These are phyloP conservation scores for Cyberlindnera veronae DNA, from an alignment of 805 yeast genomes.

Conservation along the genomic window DNA sequence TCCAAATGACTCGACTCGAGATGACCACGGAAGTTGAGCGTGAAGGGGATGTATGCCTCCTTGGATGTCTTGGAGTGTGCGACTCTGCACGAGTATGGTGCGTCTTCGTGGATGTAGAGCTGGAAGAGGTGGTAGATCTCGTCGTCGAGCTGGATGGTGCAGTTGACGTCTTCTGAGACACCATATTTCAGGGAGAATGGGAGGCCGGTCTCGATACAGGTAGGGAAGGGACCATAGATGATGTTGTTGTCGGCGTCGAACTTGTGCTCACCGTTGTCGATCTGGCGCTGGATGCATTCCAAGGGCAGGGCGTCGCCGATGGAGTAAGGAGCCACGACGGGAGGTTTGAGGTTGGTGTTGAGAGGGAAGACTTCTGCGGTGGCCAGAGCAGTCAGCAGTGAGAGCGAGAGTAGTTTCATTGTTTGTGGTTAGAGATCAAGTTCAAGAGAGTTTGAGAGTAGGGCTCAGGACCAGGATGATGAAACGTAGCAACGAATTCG, in stretches of 20 bases:
- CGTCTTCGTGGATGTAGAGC: conserved; percentile 72
- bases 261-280: conserved; percentile 73
- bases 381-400: conserved; percentile 1
- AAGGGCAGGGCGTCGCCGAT: conserved; percentile 43
- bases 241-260: conserved; percentile 57
- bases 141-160: conserved; percentile 61
- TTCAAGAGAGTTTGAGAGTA: too few species aligned
- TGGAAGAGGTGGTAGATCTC: conserved; percentile 70
- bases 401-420: conserved; percentile 2
- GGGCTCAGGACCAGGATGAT: too few species aligned
- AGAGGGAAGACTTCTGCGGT: conserved; percentile 17
- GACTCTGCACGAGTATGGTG: conserved; percentile 66
- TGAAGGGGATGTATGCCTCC: conserved; percentile 50
- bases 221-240: conserved; percentile 55
- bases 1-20: conserved; percentile 67
- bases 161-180: conserved; percentile 44
- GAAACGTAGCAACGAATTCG: too few species aligned
- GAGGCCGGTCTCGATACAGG: conserved; percentile 59
- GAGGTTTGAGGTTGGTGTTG: conserved; percentile 15
- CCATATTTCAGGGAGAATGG: conserved; percentile 57
- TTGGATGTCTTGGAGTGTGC: conserved; percentile 40
- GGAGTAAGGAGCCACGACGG: conserved; percentile 25
- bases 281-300: conserved; percentile 63
- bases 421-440: too few species aligned
- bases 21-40: conserved; percentile 62